Evolutionary conservation across 2,329 filamentous ascomycete species (phyloP), one percentile per base, ranked within the genome.

Genomic region (Curvularia sp.): DNA sequence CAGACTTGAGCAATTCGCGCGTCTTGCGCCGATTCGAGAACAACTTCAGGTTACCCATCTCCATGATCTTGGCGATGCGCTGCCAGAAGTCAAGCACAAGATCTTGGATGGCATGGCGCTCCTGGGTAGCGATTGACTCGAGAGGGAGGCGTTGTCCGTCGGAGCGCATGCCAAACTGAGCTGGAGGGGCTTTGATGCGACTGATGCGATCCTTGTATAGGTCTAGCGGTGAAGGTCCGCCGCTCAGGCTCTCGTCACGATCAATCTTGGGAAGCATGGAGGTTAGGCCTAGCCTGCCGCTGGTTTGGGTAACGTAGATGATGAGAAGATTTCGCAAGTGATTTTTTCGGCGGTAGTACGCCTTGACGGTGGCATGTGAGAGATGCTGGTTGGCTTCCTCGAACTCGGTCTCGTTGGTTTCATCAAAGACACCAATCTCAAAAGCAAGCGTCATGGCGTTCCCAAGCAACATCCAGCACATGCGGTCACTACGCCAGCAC

Each of bases 401-500:
- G 51, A 86, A 81, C 57, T 83, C 84, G 54, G 89, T 77, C 68
- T 93, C 90, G 57, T 91, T 92, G 64, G 93, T 92, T 57, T 93
- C 88, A 66, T 98, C 95, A 68, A 98, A 99, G 2, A 99, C 92
- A 10, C 95, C 95, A 30, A 99, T 86, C 76, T 99, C 95, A 66
- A 96, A 96, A 0, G 91, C 92, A 36, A 98, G 82, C 1, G 93
- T 91, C 81, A 94, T 91, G 13, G 92, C 93, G 36, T 93, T 96
- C 71, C 92, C 96, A 28, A 98, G 84, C 13, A 98, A 82, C 92
- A 97, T 97, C 94, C 94, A 97, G 73, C 92, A 96, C 91, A 97
- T 96, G 53, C 93, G 90, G 71, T 97, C 94, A 59, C 80, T 82
- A 68, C 94, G 86, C 92, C 94, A 97, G 8, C 92, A 94, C 2